Conservation (phyloP, 768 basidiomycete species). For the Trametes cubensis region DNA sequence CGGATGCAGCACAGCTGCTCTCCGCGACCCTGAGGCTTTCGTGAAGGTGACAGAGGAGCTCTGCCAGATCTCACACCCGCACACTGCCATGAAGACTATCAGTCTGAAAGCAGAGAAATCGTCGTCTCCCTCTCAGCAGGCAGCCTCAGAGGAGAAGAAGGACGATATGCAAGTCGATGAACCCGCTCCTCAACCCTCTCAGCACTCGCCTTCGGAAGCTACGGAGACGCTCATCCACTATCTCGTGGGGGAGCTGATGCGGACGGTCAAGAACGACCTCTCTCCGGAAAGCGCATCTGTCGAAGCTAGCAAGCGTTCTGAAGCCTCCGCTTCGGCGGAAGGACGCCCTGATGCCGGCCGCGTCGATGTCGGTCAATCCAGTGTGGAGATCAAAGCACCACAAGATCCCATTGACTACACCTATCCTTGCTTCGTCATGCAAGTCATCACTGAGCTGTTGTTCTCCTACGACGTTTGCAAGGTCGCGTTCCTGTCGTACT, state of each 20-base stretch:
- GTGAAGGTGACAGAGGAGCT: slow-evolving; percentile 69
- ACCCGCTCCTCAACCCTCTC: neutral
- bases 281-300: slow-evolving; percentile 5
- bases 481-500: slow-evolving; percentile 78
- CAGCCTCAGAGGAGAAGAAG: slow-evolving; percentile 21
- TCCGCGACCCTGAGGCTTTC: slow-evolving; percentile 80
- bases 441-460: slow-evolving; percentile 86
- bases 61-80: slow-evolving; percentile 74
- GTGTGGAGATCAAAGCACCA: slow-evolving; percentile 4
- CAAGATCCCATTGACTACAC: slow-evolving; percentile 37
- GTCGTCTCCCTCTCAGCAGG: neutral
- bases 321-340: neutral
- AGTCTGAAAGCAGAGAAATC: slow-evolving; percentile 25
- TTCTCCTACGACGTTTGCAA: slow-evolving; percentile 96
- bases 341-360: neutral
- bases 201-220: slow-evolving; percentile 39
- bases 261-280: slow-evolving; percentile 50
- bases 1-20: slow-evolving; percentile 73
- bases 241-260: slow-evolving; percentile 72
- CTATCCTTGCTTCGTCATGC: slow-evolving; percentile 86
- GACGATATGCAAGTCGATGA: slow-evolving; percentile 66
- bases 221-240: slow-evolving; percentile 68
- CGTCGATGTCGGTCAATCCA: neutral
- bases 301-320: slow-evolving; percentile 5
- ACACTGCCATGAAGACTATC: slow-evolving; percentile 34